Base-by-base conservation (phyloP, 305 asterid genomes). In the Solanum hybrid region DNA sequence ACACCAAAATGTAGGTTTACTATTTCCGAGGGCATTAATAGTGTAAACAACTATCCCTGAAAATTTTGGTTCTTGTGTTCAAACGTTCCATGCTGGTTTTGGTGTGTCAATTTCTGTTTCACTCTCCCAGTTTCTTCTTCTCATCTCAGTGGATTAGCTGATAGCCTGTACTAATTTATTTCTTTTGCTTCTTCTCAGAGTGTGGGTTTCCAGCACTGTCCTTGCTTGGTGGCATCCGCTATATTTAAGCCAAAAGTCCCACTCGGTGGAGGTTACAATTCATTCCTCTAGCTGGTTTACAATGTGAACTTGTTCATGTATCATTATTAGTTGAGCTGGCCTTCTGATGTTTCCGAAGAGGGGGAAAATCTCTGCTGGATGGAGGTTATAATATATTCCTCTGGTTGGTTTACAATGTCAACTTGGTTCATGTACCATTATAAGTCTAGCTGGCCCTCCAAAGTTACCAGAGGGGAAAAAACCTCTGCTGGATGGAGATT, bases 211-310 rank as follows among this genome's bases (percentile, higher is more conserved):
- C 81, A 93, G 88, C 91, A 87, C 83, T 95, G 98, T 92, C 98
- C 98, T 67, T 91, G 90, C 89, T 89, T 95, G 92, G 89, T 35
- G 92, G 93, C 90, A 75, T 91, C 95, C 73, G 95, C 94, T 87
- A 93, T 74, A 46, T 96, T 95, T 94, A 92, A 89, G 92, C 98
- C 97, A 8, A 93, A 96, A 87, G 85, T 95, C 76, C 97, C 99
- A 13, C 91, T 97, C 4, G 98, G 94, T 86, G 99, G 98, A 85
- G 98, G 98, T 6, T 93, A 95, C 90, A 93, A 89, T 93, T 96
- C 96, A 26, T 97, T 95, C 90, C 74, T 95, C 84, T 96, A 94
- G 92, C 69, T 87, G 71, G 26, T 84, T 46, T 11, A 51, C 42
- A 46, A 46, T 42, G 75, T 31, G 11, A 29, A 31, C 31, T 84